Percentiles rank a stretch among this genome's conserved stretches.
Conservation (phyloP, 2,329 filamentous ascomycete genomes). For the Aspergillus sp. region DNA sequence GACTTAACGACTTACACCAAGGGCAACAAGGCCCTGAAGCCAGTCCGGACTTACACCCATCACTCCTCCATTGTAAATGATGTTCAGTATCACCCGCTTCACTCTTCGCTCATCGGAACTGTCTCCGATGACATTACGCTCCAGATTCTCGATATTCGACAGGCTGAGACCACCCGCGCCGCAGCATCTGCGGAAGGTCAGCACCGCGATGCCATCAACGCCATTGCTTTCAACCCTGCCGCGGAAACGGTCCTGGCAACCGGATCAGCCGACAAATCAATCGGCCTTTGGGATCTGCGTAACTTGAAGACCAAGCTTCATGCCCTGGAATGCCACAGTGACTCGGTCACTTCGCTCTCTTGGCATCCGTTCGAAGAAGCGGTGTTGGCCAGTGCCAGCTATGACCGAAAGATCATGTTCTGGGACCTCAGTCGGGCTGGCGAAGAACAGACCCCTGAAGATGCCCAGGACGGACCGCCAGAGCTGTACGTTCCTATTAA, state of each 20-base stretch:
- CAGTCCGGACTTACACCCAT: slow-evolving; percentile 75
- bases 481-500: slow-evolving; percentile 71
- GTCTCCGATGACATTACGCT: slow-evolving; percentile 94
- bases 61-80: slow-evolving; percentile 94
- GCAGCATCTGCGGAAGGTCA: slow-evolving; percentile 69
- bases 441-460: slow-evolving; percentile 91
- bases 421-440: slow-evolving; percentile 93
- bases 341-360: slow-evolving; percentile 84
- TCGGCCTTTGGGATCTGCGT: slow-evolving; percentile 92
- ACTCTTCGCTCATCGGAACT: slow-evolving; percentile 80
- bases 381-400: slow-evolving; percentile 86
- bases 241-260: slow-evolving; percentile 90
- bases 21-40: slow-evolving; percentile 67
- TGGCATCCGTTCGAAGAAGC: slow-evolving; percentile 93
- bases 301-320: slow-evolving; percentile 89
- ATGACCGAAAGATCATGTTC: slow-evolving; percentile 90
- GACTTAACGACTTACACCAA: slow-evolving; percentile 75
- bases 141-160: slow-evolving; percentile 85
- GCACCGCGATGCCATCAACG: slow-evolving; percentile 91
- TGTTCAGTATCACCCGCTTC: slow-evolving; percentile 89
- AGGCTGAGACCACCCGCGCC: slow-evolving; percentile 62
- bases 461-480: slow-evolving; percentile 90
- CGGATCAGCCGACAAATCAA: slow-evolving; percentile 90
- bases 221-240: slow-evolving; percentile 89
- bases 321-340: slow-evolving; percentile 81